Evolutionary conservation across 495 filamentous ascomycete genomes (phyloP).

Genomic region (Cenococcum geophilum): DNA sequence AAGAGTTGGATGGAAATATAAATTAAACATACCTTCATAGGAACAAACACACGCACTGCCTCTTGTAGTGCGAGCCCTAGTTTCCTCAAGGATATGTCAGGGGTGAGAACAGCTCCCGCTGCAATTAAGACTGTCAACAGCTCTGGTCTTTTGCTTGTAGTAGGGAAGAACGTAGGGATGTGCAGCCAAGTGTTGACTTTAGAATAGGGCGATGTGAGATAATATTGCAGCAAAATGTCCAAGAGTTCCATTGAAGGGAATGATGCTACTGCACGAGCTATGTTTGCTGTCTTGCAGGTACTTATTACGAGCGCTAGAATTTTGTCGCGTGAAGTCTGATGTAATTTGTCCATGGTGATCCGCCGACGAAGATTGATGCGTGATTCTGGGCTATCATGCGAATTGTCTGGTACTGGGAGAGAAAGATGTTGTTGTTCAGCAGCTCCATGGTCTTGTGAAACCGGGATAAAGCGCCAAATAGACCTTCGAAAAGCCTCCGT

Average conservation of each 20-base stretch:
- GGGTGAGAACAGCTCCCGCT: conserved; percentile 50
- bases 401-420: conserved; percentile 39
- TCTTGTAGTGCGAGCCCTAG: conserved; percentile 60
- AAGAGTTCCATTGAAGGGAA: conserved; percentile 56
- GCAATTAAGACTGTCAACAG: conserved; percentile 51
- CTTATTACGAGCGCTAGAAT: conserved; percentile 52
- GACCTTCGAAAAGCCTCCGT: conserved; percentile 32
- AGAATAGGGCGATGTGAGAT: conserved; percentile 47
- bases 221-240: conserved; percentile 56
- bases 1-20: no score
- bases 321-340: conserved; percentile 43
- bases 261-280: conserved; percentile 48
- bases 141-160: conserved; percentile 42
- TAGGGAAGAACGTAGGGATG: conserved; percentile 49
- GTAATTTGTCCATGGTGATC: conserved; percentile 42
- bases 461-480: conserved; percentile 52
- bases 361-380: conserved; percentile 27
- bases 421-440: conserved; percentile 52
- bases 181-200: conserved; percentile 54
- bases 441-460: conserved; percentile 45
- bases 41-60: conserved; percentile 48
- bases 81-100: conserved; percentile 52
- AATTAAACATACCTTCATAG: conserved; percentile 17
- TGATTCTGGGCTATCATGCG: conserved; percentile 24
- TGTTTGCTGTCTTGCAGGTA: conserved; percentile 42